Base-by-base conservation (phyloP, 2,329 filamentous ascomycete genomes). In the Leptographium lundbergii region DNA sequence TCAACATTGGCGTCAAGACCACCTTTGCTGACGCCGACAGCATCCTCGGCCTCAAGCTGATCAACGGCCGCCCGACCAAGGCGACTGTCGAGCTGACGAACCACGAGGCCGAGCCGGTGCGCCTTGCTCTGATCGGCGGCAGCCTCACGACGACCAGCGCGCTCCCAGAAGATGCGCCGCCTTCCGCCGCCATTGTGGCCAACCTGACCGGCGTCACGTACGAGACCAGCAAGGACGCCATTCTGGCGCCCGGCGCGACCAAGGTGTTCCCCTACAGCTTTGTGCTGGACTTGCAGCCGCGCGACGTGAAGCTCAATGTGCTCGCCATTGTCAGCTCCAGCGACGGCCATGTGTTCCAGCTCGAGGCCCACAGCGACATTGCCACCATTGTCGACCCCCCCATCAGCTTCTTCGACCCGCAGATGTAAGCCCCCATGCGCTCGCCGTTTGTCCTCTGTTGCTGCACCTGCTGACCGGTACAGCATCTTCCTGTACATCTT, bases 401-500 rank as follows among this genome's bases (percentile, higher is more conserved):
- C 3, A 61, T 66, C 61, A 67, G 36, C 69, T 65, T 64, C 66
- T 57, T 65, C 22, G 65, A 66, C 56, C 65, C 64, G 2, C 63
- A 66, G 61, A 64, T 66, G 92, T 97, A 79, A 74, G 86, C 74
- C 14, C 4, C 32, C 9, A 11, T 9, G 10, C 57, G 27, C 19
- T 42, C 57, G 5, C 36, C 48, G 39, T 24, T 14, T 52, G 34
- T 48, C 10, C 13, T 54, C 4, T 25, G n/a, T 47, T 27, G n/a
- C 61, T 24, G 63, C 25, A n/a, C 22, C 27, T 34, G 14, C 13
- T 32, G 6, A 27, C 10, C 17, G 3, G 60, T 53, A 62, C 59
- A 97, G 94, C 71, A 90, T 97, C 76, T 99, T 99, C 85, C 85
- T 99, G 63, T 97, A 97, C 79, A 80, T 96, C 71, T 86, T 97